phyloP scores from a whole-genome alignment of 148 eudicot species.

The Dianthus caryophyllus region DNA sequence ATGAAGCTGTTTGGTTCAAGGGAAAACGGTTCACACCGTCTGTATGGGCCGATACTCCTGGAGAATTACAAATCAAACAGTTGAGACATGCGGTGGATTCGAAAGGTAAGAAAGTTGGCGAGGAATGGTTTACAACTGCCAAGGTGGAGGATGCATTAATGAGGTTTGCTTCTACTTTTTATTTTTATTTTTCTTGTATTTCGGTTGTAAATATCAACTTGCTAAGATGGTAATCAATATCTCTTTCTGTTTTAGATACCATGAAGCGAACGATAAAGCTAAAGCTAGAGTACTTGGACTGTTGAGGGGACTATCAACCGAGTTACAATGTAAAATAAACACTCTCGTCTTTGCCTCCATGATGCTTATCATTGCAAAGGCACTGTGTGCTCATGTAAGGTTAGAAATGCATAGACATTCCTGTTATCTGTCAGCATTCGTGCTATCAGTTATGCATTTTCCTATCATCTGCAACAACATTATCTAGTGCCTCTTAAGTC shows the following conservation, averaged over 20 bases:
- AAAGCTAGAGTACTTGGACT: conserved; percentile 72
- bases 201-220: neutral
- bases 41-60: conserved; percentile 85
- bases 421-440: conserved; percentile 8
- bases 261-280: conserved; percentile 77
- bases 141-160: conserved; percentile 83
- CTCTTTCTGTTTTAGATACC: conserved; percentile 53
- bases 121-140: conserved; percentile 89
- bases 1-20: conserved; percentile 94
- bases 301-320: conserved; percentile 70
- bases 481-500: too few species aligned
- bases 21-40: conserved; percentile 83
- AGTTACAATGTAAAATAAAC: conserved; percentile 73
- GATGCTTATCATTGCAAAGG: conserved; percentile 91
- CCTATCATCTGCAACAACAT: neutral
- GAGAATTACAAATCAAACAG: conserved; percentile 86
- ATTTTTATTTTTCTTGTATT: neutral
- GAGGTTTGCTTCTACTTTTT: conserved; percentile 43
- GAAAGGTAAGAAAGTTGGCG: conserved; percentile 90
- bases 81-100: conserved; percentile 82
- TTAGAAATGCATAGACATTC: conserved; percentile 25
- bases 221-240: neutral
- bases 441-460: neutral
- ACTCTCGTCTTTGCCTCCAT: conserved; percentile 81
- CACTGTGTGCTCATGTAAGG: conserved; percentile 94